Conservation (phyloP, 768 basidiomycete genomes). For the Lentinula boryana region DNA sequence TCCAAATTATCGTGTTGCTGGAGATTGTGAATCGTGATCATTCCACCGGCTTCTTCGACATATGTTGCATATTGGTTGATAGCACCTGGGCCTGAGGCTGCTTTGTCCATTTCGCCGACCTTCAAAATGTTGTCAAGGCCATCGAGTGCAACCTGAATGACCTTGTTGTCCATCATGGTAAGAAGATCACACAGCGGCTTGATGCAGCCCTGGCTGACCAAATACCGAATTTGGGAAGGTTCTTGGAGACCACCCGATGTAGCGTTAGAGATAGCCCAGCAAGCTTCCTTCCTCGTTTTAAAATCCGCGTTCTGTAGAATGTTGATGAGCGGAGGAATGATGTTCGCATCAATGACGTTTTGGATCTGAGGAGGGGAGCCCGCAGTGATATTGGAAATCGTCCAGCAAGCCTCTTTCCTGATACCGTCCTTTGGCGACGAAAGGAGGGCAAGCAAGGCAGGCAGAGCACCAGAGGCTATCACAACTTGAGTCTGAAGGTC, state of each 20-base stretch:
- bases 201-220: conserved; percentile 96
- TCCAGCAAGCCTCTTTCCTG: conserved; percentile 99
- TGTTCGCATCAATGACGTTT: conserved; percentile 95
- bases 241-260: conserved; percentile 97
- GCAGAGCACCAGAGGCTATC: conserved; percentile 95
- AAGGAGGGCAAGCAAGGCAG: conserved; percentile 87
- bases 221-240: conserved; percentile 94
- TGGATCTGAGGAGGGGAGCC: conserved; percentile 97
- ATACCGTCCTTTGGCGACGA: conserved; percentile 98
- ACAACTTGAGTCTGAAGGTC: conserved; percentile 99
- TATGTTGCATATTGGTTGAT: conserved; percentile 90
- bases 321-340: conserved; percentile 97
- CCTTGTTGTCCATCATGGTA: conserved; percentile 99
- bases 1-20: conserved; percentile 99
- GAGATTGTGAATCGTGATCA: conserved; percentile 98
- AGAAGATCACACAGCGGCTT: conserved; percentile 96
- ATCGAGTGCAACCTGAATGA: conserved; percentile 96
- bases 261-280: conserved; percentile 99
- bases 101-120: conserved; percentile 93
- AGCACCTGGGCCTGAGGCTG: conserved; percentile 71
- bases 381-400: conserved; percentile 97
- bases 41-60: conserved; percentile 97
- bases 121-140: conserved; percentile 98
- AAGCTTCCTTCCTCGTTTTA: conserved; percentile 99
- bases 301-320: conserved; percentile 97